phyloP scores from a whole-genome alignment of 345 rosid genomes.

The Salix viminalis region DNA sequence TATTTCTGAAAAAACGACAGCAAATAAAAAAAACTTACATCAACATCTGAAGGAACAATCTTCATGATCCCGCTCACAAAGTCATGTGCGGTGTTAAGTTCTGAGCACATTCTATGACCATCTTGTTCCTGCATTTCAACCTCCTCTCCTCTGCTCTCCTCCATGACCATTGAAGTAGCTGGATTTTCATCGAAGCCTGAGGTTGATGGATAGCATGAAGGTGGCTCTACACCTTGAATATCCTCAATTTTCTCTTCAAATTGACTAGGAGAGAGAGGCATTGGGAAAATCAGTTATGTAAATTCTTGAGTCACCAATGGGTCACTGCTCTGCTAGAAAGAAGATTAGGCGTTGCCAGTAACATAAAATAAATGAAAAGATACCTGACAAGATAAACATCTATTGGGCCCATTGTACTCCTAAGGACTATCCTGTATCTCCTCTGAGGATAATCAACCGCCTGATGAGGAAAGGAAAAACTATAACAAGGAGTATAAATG shows the following conservation, averaged over 20 bases:
- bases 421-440: slow-evolving; percentile 83
- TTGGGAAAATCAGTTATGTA: slow-evolving; percentile 5
- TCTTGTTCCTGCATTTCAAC: slow-evolving; percentile 46
- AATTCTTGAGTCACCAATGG: not conserved
- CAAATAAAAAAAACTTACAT: slow-evolving; percentile 52
- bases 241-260: slow-evolving; percentile 91
- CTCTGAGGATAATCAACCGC: slow-evolving; percentile 88
- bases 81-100: slow-evolving; percentile 59
- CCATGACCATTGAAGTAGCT: slow-evolving; percentile 26
- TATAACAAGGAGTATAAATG: not conserved
- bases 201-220: slow-evolving; percentile 49
- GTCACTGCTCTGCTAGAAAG: not conserved
- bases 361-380: slow-evolving; percentile 14
- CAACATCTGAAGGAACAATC: slow-evolving; percentile 83
- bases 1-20: not conserved
- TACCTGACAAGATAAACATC: slow-evolving; percentile 98
- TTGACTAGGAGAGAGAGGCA: slow-evolving; percentile 45
- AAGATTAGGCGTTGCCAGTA: not conserved
- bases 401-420: slow-evolving; percentile 97
- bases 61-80: slow-evolving; percentile 84
- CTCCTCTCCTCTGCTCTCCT: slow-evolving; percentile 52
- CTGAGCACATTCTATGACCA: slow-evolving; percentile 46
- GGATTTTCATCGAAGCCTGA: slow-evolving; percentile 45
- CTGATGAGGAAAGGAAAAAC: slow-evolving; percentile 33
- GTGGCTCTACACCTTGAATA: slow-evolving; percentile 55